Percentiles rank a stretch among this genome's conserved stretches.
These are phyloP conservation scores for Gaertneriomyces sp. DNA, from an alignment of 192 early-diverging fungal species.

Conservation along the genomic window DNA sequence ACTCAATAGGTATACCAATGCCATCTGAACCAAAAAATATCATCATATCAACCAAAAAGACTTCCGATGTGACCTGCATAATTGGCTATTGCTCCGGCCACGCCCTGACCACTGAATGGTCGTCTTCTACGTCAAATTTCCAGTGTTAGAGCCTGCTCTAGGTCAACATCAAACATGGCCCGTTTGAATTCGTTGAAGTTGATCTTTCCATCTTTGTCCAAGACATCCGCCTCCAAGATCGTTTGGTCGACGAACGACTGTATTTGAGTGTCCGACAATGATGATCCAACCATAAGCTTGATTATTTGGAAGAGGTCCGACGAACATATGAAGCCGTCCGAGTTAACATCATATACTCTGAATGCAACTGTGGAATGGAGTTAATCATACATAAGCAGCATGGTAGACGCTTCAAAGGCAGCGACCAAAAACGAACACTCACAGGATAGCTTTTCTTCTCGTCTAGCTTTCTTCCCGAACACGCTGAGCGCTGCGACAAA, in stretches of 20 bases:
- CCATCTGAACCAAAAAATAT: no score
- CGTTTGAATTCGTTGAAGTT: conserved; percentile 48
- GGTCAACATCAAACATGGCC: conserved; percentile 36
- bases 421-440: conserved; percentile 6
- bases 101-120: no score
- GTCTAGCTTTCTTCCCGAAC: conserved; percentile 31
- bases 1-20: no score
- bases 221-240: conserved; percentile 42
- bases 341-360: conserved; percentile 51
- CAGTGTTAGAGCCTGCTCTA: conserved; percentile 39
- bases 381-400: no score
- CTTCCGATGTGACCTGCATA: no score
- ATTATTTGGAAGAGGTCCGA: conserved; percentile 41
- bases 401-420: background rate
- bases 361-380: conserved; percentile 39
- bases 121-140: conserved; percentile 20
- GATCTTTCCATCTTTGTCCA: conserved; percentile 47
- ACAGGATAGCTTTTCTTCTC: conserved; percentile 49
- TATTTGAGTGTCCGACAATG: conserved; percentile 36
- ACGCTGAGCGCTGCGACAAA: conserved; percentile 36
- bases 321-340: conserved; percentile 43
- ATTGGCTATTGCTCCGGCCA: no score
- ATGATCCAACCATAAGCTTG: conserved; percentile 41
- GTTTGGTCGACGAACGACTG: conserved; percentile 45
- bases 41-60: no score